Conservation (phyloP, 352 stramenopile genomes). For the Phytophthora quininea region DNA sequence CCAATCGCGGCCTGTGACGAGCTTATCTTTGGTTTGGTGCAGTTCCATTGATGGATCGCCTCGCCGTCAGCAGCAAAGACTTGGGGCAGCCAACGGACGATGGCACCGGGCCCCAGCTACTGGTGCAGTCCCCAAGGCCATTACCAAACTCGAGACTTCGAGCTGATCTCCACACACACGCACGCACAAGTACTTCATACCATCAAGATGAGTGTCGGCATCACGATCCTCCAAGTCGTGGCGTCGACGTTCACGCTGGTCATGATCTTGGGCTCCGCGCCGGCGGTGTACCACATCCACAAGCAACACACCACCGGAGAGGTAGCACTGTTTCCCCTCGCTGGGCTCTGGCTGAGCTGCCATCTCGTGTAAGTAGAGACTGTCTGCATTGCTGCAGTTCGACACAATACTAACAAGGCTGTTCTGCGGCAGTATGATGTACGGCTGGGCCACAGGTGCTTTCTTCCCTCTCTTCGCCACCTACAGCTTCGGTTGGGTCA, state of each 20-base stretch:
- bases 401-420: background rate
- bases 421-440: slow-evolving; percentile 23
- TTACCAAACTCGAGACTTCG: slow-evolving; percentile 20
- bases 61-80: background rate
- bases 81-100: background rate
- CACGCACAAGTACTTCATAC: background rate
- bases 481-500: slow-evolving; percentile 26
- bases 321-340: slow-evolving; percentile 28
- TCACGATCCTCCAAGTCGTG: slow-evolving; percentile 37
- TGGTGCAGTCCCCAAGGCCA: background rate
- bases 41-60: background rate
- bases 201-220: slow-evolving; percentile 22
- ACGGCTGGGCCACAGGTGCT: slow-evolving; percentile 27
- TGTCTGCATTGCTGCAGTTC: background rate
- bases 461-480: slow-evolving; percentile 44
- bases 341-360: slow-evolving; percentile 40
- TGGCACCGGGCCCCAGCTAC: background rate
- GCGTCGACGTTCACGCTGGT: slow-evolving; percentile 39
- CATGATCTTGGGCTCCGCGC: slow-evolving; percentile 36
- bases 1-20: slow-evolving; percentile 5
- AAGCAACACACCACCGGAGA: slow-evolving; percentile 26
- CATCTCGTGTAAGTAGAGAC: slow-evolving; percentile 33
- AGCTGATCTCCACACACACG: slow-evolving; percentile 14
- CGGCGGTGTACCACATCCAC: slow-evolving; percentile 39
- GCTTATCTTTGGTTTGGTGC: slow-evolving; percentile 20